Evolutionary conservation across 2,329 filamentous ascomycete species (phyloP), one percentile per base, ranked within the genome.

Genomic region (Tolypocladium sp.): DNA sequence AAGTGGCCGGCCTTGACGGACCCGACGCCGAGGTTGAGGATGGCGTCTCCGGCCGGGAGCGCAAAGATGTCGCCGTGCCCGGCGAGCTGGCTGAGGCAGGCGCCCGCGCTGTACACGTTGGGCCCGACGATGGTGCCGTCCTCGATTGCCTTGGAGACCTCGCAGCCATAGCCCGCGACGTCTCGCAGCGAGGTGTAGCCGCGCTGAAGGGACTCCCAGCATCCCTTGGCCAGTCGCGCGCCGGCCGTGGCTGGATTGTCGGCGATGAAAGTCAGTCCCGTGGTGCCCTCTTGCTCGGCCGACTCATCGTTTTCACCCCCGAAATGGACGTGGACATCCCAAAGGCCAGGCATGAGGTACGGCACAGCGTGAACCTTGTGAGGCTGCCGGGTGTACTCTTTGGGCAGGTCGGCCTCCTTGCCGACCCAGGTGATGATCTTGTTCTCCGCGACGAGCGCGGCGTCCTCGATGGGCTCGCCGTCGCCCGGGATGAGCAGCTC

Each of bases 151-250:
- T 69, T 67, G 0, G 70, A 65, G 10, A 80, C 65, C 55, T 81
- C 76, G 20, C 75, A 72, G 1, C 70, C 78, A 59, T 73, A 78
- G 0, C 79, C 79, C 2, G 71, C 78, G 12, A 80, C 66, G 62
- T 82, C 80, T 17, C 79, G 71, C 2, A 82, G 69, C 17, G 76
- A 79, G 0, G 79, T 82, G 69, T 79, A 81, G 12, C 80, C 80
- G 7, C 72, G 68, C 68, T 76, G 73, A 2, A 76, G 57, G 0
- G 71, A 67, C 60, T 75, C 70, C 71, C 73, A 74, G 65, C 73
- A 76, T 7, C 68, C 66, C 56, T 66, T 66, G 63, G 74, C 73
- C 62, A 77, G 70, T 7, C 81, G 69, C 3, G 74, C 73, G 20
- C 73, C 73, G 20, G 64, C 62, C 0, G 64, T 59, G 2, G 69